Base-by-base conservation (phyloP, 2,329 filamentous ascomycete species). In the Tympanopsis confertula region DNA sequence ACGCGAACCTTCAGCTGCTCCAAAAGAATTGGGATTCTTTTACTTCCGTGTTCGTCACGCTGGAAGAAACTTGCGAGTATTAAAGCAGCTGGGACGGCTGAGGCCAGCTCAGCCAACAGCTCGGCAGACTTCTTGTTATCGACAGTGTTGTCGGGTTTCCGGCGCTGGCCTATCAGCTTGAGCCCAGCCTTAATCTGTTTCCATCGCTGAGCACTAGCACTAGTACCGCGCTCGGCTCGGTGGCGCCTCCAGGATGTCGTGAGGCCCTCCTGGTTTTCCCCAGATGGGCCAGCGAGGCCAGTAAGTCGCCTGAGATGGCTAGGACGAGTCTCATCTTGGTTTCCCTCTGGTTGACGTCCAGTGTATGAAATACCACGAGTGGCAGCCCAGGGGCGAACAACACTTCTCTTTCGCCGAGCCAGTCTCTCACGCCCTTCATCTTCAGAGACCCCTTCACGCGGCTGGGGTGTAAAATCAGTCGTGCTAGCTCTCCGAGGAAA, bases 51-150 rank as follows among this genome's bases (percentile, higher is more conserved):
- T 49, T 80, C 75, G 45, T 81, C 76, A 35, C 76, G 63, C 50
- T 80, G 76, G 45, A 79, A 80, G 66, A 79, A 78, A 46, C 74
- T 79, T 14, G 76, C 76, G 28, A 80, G 53, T 39, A 81, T 74
- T 35, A 81, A 54, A n/a, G 74, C 76, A 35, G 76, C 76, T 13
- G 76, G 76, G 12, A 73, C 71, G 36, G 73, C 76, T 20, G 76
- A 77, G 22, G 77, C 63, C 35, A 81, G 58, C 50, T 81, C 76
- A 15, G 76, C 76, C 57, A 81, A 69, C 38, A 81, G 57, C 49
- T 80, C 76, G 5, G 76, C 74, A 13, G 75, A 80, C 50, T 80
- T 80, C 39, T 72, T 69, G 48, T 77, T 70, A 48, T 81, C 76
- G 35, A 78, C 67, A 19, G 69, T 69, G 24, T 66, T 67, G 37